Evolutionary conservation across 805 yeast genomes (phyloP).

Genomic region (Candida easanensis): DNA sequence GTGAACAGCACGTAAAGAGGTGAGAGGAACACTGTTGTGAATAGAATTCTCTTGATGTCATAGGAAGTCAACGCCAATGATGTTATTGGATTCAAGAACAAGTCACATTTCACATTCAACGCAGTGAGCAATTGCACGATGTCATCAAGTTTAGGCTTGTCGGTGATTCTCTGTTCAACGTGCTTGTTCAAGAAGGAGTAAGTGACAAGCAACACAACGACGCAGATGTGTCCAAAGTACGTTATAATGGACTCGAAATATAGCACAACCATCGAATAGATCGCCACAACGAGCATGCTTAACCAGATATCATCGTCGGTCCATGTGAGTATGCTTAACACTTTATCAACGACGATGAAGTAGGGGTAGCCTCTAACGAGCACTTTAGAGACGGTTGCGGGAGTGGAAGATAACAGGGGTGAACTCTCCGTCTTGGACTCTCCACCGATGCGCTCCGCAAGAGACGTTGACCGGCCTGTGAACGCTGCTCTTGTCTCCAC

Average conservation of each 20-base stretch:
- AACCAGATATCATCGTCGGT: conserved; percentile 82
- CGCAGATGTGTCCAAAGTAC: conserved; percentile 78
- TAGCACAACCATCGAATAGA: conserved; percentile 57
- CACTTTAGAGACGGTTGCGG: conserved; percentile 85
- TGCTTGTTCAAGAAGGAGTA: conserved; percentile 57
- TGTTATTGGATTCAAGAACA: conserved; percentile 78
- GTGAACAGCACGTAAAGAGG: conserved; percentile 78
- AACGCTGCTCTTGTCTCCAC: conserved; percentile 38
- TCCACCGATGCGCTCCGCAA: conserved; percentile 24
- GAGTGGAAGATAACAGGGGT: conserved; percentile 84
- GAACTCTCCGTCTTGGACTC: conserved; percentile 38
- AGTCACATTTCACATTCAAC: conserved; percentile 71
- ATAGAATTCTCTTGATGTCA: conserved; percentile 75
- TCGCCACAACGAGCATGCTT: conserved; percentile 57
- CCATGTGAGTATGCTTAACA: conserved; percentile 82
- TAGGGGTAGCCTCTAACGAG: conserved; percentile 84
- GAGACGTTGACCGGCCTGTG: conserved; percentile 32
- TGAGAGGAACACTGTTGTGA: conserved; percentile 81
- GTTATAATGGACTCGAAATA: conserved; percentile 75
- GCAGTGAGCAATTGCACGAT: conserved; percentile 74
- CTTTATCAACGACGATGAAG: conserved; percentile 65
- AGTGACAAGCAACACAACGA: conserved; percentile 57
- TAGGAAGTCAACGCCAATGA: conserved; percentile 67
- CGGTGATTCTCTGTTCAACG: conserved; percentile 55
- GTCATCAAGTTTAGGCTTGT: conserved; percentile 82